phyloP scores from a whole-genome alignment of 768 basidiomycete species.

The Phaffia tasmanica region DNA sequence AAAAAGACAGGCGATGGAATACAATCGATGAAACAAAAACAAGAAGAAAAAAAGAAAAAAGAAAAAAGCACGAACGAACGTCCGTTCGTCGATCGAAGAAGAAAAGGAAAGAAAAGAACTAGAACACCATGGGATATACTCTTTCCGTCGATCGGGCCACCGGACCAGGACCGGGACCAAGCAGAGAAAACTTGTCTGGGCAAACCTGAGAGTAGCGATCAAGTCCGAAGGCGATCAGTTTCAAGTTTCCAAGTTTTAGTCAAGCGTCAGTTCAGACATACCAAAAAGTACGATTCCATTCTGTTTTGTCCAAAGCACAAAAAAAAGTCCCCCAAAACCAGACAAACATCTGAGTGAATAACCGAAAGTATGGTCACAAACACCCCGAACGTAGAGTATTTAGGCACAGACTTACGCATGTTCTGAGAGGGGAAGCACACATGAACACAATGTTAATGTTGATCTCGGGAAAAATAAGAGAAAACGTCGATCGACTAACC shows the following conservation, averaged over 20 bases:
- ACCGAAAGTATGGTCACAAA: background rate
- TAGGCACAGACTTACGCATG: background rate
- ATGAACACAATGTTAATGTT: background rate
- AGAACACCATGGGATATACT: background rate
- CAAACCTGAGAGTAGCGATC: background rate
- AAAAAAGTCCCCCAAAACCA: too few relatives aligned
- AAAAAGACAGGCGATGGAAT: too few relatives aligned
- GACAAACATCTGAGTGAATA: too few relatives aligned
- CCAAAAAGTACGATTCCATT: too few relatives aligned
- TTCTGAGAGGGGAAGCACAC: background rate
- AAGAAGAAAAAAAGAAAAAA: background rate
- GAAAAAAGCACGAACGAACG: background rate
- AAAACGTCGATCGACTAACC: conserved; percentile 17
- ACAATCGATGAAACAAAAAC: too few relatives aligned
- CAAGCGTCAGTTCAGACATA: too few relatives aligned
- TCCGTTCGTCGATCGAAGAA: background rate
- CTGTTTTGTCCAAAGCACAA: too few relatives aligned
- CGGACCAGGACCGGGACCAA: background rate
- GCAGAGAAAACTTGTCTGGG: background rate
- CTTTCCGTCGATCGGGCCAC: background rate
- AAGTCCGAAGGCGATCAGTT: too few relatives aligned
- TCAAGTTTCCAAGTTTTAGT: too few relatives aligned
- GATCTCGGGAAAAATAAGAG: conserved; percentile 7
- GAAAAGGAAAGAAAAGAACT: conserved; percentile 3
- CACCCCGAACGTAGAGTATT: background rate